Base-by-base conservation (phyloP, 306 rosid genomes). In the Quercus suber region DNA sequence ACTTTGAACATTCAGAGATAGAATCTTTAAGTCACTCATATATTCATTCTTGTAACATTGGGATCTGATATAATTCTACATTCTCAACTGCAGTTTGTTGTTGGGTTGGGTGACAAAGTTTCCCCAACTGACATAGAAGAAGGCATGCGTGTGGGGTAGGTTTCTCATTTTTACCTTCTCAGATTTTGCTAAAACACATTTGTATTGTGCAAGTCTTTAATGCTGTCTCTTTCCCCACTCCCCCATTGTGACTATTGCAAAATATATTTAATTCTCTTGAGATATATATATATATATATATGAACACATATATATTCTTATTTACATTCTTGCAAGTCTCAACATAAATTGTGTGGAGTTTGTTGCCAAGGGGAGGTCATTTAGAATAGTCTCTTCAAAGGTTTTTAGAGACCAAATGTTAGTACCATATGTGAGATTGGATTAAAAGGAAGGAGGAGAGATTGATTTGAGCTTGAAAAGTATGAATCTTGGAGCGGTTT, bases 141-240 rank as follows among this genome's bases (percentile, higher is more conserved):
- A 85, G 99, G 99, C 73, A 96, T 96, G 99, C 98, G 99, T 61
- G 99, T 96, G 61, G 99, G 99, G 99, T 95, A 90, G 74, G 94
- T 82, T 55, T 57, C 75, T 41, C n/a, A n/a, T 80, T 30, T 65
- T 69, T 11, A 23, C 60, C 69, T 71, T 31, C 37, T 37, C 68
- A 27, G 33, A 61, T 55, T 51, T 4, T 18, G 3, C 37, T 58
- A 27, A 2, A 17, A 30, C 53, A 12, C 14, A 37, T 33, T 33
- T 67, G 12, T 15, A 17, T 33, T 4, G 9, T 33, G 70, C 41
- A 8, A 18, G 25, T 33, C 12, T 67, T 59, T 19, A 18, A 18
- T 67, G 37, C 49, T 19, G 53, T 49, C 25, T 18, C 72, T 33
- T 67, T 35, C 45, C 45, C 45, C 45, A 0, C 45, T 37, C 11